A percentile compares a stretch with the other conserved stretches of the same genome.
phyloP scores from a whole-genome alignment of 2,329 filamentous ascomycete genomes.

The Stagonosporopsis tanaceti region DNA sequence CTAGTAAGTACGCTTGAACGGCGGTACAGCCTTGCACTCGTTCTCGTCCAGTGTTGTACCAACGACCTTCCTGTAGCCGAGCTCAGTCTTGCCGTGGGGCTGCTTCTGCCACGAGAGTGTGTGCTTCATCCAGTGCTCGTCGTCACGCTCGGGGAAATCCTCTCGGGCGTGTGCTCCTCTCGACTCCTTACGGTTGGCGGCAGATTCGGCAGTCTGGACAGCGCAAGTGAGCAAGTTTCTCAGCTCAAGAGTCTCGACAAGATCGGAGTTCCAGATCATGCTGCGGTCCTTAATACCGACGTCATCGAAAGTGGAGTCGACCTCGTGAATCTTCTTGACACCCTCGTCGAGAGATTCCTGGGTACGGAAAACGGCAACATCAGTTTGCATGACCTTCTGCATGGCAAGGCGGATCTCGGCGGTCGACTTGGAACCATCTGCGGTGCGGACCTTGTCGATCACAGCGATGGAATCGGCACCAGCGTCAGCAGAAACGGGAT shows the following conservation, averaged over 20 bases:
- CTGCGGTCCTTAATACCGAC: slow-evolving; percentile 97
- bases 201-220: slow-evolving; percentile 89
- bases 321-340: slow-evolving; percentile 84
- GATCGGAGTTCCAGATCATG: slow-evolving; percentile 99
- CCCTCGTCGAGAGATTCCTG: slow-evolving; percentile 94
- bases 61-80: slow-evolving; percentile 85
- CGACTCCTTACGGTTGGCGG: slow-evolving; percentile 94
- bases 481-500: slow-evolving; percentile 82
- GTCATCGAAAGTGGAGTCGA: slow-evolving; percentile 80
- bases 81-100: slow-evolving; percentile 85
- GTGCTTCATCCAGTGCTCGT: slow-evolving; percentile 99
- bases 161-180: slow-evolving; percentile 97
- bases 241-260: slow-evolving; percentile 95
- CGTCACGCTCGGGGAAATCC: slow-evolving; percentile 94
- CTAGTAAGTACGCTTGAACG: slow-evolving; percentile 94
- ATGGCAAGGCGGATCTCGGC: slow-evolving; percentile 88
- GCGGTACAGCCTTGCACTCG: slow-evolving; percentile 95
- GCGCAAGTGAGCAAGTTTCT: slow-evolving; percentile 96
- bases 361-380: slow-evolving; percentile 95
- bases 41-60: slow-evolving; percentile 87
- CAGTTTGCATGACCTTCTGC: slow-evolving; percentile 98
- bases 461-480: slow-evolving; percentile 86
- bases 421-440: slow-evolving; percentile 85
- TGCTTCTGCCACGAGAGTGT: slow-evolving; percentile 94
- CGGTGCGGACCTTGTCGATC: slow-evolving; percentile 84